Evolutionary conservation across 2,329 filamentous ascomycete genomes (phyloP).

Genomic region (Rutstroemia sp.): DNA sequence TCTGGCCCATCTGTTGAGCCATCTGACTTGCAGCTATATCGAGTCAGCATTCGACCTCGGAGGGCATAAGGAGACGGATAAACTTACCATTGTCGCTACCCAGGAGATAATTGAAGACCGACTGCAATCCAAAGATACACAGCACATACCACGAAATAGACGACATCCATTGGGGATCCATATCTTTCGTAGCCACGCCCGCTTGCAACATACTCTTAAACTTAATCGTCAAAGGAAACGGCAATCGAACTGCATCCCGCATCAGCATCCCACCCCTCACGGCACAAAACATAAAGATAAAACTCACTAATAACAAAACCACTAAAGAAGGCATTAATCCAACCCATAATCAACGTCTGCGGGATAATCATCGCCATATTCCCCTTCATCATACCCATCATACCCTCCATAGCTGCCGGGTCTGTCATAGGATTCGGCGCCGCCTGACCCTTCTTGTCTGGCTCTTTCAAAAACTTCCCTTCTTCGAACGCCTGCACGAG

Average conservation of each 20-base stretch:
- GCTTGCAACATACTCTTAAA: conserved; percentile 99
- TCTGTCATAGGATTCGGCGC: conserved; percentile 92
- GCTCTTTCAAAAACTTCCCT: conserved; percentile 84
- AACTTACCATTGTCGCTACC: conserved; percentile 87
- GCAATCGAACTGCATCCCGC: conserved; percentile 67
- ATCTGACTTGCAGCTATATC: conserved; percentile 80
- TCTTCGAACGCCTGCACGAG: conserved; percentile 79
- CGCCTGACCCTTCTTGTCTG: conserved; percentile 76
- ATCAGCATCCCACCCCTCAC: background rate
- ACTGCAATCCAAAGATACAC: conserved; percentile 92
- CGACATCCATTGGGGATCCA: conserved; percentile 98
- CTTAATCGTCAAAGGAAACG: conserved; percentile 94
- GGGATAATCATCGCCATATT: conserved; percentile 99
- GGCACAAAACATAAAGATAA: background rate
- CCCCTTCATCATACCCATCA: conserved; percentile 99
- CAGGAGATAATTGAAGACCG: conserved; percentile 93
- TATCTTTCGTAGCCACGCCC: conserved; percentile 87
- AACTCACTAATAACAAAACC: conserved; percentile 90
- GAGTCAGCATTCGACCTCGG: conserved; percentile 1
- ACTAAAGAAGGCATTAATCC: conserved; percentile 99
- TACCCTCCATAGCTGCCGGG: conserved; percentile 94
- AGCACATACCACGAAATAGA: conserved; percentile 99
- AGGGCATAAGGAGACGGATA: background rate
- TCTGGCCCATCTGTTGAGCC: conserved; percentile 72
- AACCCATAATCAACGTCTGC: conserved; percentile 98